Percentiles rank a stretch among this genome's conserved stretches.
Evolutionary conservation across 2,329 filamentous ascomycete genomes (phyloP).

Genomic region (Alternaria solani): DNA sequence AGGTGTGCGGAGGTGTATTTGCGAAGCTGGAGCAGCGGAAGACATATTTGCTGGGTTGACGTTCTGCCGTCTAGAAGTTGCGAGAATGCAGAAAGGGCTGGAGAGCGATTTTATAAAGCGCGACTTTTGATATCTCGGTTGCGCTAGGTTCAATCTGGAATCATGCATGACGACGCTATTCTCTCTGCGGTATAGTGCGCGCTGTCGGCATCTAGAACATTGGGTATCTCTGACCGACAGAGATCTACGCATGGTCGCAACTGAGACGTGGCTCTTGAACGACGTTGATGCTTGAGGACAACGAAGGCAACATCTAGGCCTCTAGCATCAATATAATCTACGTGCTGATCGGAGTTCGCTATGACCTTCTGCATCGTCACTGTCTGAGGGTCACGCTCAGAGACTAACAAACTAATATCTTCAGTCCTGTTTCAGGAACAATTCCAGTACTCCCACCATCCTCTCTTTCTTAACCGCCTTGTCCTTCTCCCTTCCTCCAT

Average conservation of each 20-base stretch:
- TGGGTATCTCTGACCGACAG: slow-evolving; percentile 1
- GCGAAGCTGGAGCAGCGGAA: slow-evolving; percentile 24
- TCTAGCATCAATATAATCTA: background rate
- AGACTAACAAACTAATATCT: background rate
- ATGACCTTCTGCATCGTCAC: background rate
- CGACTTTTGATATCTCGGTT: slow-evolving; percentile 22
- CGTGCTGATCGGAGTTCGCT: slow-evolving; percentile 1
- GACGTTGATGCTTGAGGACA: background rate
- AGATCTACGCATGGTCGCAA: background rate
- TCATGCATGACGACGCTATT: slow-evolving; percentile 1
- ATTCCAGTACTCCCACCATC: slow-evolving; percentile 71
- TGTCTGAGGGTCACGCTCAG: background rate
- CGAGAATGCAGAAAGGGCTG: background rate
- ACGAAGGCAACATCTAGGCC: background rate
- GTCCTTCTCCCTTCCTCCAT: slow-evolving; percentile 62
- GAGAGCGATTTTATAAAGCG: slow-evolving; percentile 14
- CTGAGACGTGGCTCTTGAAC: background rate
- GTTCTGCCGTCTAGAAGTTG: background rate
- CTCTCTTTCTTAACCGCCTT: slow-evolving; percentile 68
- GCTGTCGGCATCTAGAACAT: slow-evolving; percentile 8
- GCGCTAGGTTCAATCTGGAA: slow-evolving; percentile 18
- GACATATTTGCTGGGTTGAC: slow-evolving; percentile 12
- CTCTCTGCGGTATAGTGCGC: slow-evolving; percentile 1
- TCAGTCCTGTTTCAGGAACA: slow-evolving; percentile 63
- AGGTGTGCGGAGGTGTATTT: slow-evolving; percentile 36